Base-by-base conservation (phyloP, 306 rosid genomes). In the Dalbergia cultrata region DNA sequence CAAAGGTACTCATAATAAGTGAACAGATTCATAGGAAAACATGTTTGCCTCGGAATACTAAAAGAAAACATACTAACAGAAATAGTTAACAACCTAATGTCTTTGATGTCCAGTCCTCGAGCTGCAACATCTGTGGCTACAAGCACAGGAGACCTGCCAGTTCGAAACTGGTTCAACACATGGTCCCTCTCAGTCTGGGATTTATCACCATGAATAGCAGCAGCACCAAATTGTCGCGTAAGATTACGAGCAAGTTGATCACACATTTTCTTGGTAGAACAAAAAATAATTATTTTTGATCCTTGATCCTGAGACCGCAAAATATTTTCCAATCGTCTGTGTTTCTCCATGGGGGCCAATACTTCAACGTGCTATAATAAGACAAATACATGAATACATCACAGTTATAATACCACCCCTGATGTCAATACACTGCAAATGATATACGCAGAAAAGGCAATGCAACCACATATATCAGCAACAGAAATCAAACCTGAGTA, bases 111-210 rank as follows among this genome's bases (percentile, higher is more conserved):
- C 77, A 96, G 69, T 78, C 99, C 99, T 52, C 99, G 90, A 74
- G 99, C 99, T 5, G 99, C 99, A 88, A 96, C 99, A 44, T 96
- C 99, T 7, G 99, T 96, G 53, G 99, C 99, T 11, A 96, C 99
- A 80, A 96, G 99, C 68, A 96, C 86, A 34, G 99, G 99, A 75
- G 95, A 92, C 86, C 90, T 89, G 58, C 99, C 99, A 63, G 87
- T 78, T 35, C 94, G 92, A 79, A 96, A 96, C 81, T 96, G 97
- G 76, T 74, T 89, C 90, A 96, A 80, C 64, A 96, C 98, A 13
- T 88, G 89, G 79, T 96, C 99, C 87, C 99, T 93, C 80, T 96
- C 99, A 72, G 88, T 75, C 90, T 96, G 99, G 76, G 99, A 96
- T 80, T 96, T 96, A 90, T 96, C 99, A 71, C 99, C 99, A 64